phyloP scores from a whole-genome alignment of 2,329 filamentous ascomycete genomes.

The Zalaria sp. region DNA sequence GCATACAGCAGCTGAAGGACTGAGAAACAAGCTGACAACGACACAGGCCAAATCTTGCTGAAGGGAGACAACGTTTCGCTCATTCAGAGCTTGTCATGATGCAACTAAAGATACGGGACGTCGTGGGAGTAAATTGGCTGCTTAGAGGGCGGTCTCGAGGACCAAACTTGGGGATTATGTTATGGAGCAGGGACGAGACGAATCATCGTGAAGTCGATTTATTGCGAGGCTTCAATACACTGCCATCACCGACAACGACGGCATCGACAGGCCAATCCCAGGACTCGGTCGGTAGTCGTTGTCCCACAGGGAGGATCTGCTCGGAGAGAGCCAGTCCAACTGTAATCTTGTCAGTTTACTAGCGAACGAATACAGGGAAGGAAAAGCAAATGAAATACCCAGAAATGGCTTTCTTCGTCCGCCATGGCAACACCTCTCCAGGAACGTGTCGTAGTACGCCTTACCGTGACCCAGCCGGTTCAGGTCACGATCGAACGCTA shows the following conservation, averaged over 20 bases:
- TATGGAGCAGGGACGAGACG: not conserved
- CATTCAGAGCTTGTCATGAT: conserved; percentile 36
- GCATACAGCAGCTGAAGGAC: not conserved
- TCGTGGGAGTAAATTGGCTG: no score
- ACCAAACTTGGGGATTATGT: not conserved
- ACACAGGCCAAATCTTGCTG: conserved; percentile 63
- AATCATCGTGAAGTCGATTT: no score
- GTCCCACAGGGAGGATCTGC: conserved; percentile 56
- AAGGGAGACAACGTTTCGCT: conserved; percentile 82
- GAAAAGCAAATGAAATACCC: conserved; percentile 36
- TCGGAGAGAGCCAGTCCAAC: conserved; percentile 75
- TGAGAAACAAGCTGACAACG: conserved; percentile 4
- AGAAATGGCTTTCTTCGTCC: conserved; percentile 39
- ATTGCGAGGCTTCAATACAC: no score
- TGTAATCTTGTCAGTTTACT: conserved; percentile 15
- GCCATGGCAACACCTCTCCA: conserved; percentile 51
- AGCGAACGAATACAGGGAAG: conserved; percentile 6
- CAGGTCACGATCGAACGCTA: conserved; percentile 70
- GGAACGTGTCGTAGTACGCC: conserved; percentile 92
- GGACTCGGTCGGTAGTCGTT: conserved; percentile 57
- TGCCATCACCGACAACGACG: conserved; percentile 17
- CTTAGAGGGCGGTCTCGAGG: not conserved
- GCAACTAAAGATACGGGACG: no score
- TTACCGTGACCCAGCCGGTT: conserved; percentile 83
- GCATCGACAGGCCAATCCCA: conserved; percentile 73